These are phyloP conservation scores for Euphorbia peplus DNA, from an alignment of 345 rosid genomes.

Conservation along the genomic window DNA sequence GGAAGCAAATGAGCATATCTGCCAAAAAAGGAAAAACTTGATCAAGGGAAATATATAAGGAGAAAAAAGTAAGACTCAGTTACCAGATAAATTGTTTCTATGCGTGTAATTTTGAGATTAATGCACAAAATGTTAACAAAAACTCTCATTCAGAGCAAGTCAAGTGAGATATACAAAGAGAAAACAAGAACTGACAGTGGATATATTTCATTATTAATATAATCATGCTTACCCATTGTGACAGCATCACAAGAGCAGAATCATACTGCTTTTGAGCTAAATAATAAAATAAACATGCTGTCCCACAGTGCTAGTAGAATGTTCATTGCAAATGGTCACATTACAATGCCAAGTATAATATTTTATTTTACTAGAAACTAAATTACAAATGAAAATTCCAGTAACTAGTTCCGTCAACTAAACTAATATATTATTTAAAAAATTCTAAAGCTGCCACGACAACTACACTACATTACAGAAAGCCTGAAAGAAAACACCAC, in stretches of 20 bases:
- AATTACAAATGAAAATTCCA: not conserved
- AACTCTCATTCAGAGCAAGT: not conserved
- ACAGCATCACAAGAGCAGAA: not conserved
- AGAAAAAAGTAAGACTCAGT: not conserved
- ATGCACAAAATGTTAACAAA: not conserved
- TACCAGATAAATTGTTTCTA: not conserved
- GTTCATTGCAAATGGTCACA: not conserved
- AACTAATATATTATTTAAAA: not conserved
- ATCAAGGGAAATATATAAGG: not conserved
- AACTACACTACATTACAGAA: not conserved
- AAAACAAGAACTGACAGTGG: not conserved
- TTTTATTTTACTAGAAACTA: not conserved
- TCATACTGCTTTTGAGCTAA: too few relatives aligned
- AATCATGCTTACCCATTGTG: not conserved
- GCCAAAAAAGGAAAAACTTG: conserved; percentile 16
- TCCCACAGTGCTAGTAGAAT: not conserved
- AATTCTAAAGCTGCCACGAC: not conserved
- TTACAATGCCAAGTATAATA: not conserved
- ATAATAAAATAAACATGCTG: not conserved
- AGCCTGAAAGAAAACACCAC: conserved; percentile 23
- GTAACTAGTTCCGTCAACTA: not conserved
- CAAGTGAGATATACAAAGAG: not conserved
- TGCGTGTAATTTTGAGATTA: not conserved
- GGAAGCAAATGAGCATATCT: conserved; percentile 96
- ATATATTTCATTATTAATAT: not conserved